phyloP scores from a whole-genome alignment of 1,284 basidiomycete species.

The Anthracocystis panici-leucophaei region DNA sequence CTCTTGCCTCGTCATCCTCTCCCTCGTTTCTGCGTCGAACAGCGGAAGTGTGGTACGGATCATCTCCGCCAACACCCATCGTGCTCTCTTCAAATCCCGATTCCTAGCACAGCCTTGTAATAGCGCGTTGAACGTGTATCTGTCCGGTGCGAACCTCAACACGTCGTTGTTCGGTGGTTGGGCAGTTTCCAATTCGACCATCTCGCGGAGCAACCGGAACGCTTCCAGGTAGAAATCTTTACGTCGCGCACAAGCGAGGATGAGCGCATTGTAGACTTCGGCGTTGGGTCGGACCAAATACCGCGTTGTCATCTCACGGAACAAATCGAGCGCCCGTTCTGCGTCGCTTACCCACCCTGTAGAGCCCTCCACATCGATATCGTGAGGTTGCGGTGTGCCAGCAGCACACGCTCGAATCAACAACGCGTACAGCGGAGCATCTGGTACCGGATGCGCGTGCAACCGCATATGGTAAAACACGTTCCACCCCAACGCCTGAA shows the following conservation, averaged over 20 bases:
- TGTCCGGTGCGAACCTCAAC: constrained; percentile 75
- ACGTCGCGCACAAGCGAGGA: constrained; percentile 77
- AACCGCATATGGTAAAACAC: constrained; percentile 96
- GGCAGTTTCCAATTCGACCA: constrained; percentile 80
- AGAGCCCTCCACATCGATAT: constrained; percentile 44
- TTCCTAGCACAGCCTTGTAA: constrained; percentile 88
- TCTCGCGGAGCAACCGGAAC: constrained; percentile 73
- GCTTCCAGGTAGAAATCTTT: constrained; percentile 63
- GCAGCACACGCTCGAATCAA: constrained; percentile 90
- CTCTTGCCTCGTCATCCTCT: constrained; percentile 36
- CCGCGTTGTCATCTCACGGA: constrained; percentile 86
- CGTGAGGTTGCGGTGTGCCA: constrained; percentile 71
- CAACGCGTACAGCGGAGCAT: constrained; percentile 79
- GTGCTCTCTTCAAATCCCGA: constrained; percentile 82
- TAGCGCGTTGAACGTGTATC: constrained; percentile 82
- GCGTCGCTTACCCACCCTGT: constrained; percentile 75
- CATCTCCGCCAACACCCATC: constrained; percentile 93
- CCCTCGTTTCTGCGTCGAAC: constrained; percentile 26
- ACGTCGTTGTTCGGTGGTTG: constrained; percentile 75
- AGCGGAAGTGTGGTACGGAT: constrained; percentile 71
- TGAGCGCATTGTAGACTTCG: constrained; percentile 83
- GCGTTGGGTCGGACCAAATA: constrained; percentile 76
- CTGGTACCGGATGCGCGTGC: constrained; percentile 85
- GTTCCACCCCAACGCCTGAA: constrained; percentile 76
- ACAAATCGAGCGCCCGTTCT: constrained; percentile 91